Conservation (phyloP, 2,329 filamentous ascomycete genomes). For the Seiridium unicorne region DNA sequence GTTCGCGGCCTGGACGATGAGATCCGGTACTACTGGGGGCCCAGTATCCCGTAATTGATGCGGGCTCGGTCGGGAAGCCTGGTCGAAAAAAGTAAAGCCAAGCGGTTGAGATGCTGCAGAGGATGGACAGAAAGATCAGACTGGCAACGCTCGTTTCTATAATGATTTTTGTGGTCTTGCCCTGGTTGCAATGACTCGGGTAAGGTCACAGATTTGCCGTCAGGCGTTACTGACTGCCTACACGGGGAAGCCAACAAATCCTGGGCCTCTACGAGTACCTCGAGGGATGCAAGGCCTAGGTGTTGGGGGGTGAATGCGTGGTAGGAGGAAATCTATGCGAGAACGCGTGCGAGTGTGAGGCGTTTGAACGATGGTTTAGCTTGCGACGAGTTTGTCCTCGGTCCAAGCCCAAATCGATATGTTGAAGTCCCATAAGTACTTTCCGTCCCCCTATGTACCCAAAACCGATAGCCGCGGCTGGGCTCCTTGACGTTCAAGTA, state of each 20-base stretch:
- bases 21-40: background rate
- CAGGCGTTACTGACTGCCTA: background rate
- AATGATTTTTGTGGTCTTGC: constrained; percentile 1
- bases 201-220: background rate
- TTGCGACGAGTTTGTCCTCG: background rate
- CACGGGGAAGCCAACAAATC: background rate
- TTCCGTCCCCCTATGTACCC: no score
- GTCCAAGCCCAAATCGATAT: background rate
- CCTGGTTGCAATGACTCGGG: background rate
- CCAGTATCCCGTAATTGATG: constrained; percentile 4
- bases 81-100: constrained; percentile 3
- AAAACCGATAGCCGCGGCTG: no score
- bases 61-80: constrained; percentile 4
- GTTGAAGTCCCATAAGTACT: background rate
- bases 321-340: no score
- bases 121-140: background rate
- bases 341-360: no score
- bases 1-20: background rate
- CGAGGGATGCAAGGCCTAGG: background rate
- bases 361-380: no score
- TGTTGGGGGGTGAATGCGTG: background rate
- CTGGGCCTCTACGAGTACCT: background rate
- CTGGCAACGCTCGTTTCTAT: background rate
- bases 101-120: constrained; percentile 3
- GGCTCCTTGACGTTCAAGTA: no score